Evolutionary conservation across 805 yeast species (phyloP), one percentile per base, ranked within the genome.

Genomic region (Barnettozyma wickerhamii): DNA sequence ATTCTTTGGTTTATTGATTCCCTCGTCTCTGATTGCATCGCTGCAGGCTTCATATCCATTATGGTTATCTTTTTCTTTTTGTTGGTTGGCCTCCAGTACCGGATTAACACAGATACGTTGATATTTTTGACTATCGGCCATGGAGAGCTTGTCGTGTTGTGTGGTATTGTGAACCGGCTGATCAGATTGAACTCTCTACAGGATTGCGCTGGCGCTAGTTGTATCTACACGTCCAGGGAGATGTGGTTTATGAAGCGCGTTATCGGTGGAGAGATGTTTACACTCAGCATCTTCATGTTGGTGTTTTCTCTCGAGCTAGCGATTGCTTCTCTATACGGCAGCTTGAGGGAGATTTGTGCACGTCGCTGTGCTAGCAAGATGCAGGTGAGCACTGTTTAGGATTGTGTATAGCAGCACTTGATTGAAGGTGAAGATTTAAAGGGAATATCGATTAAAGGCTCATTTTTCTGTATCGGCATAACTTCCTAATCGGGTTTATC

Each of bases 201-300:
- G 12, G 20, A 26, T 12, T 19, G 14, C 18, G 24, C 17, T 10
- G 13, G 20, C 6, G 15, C 15, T 27, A 23, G 35, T 17, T 18
- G 20, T 10, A 17, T 20, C 2, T 24, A 21, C 14, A 7, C 30
- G 7, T 20, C 6, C 7, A 14, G 37, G 13, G 41, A 38, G n/a
- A 6, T 26, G 24, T 27, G 14, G 6, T 35, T 40, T 21, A 21
- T 40, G 4, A 40, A 36, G 20, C 31, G 33, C 4, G 18, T 34
- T 21, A 27, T 40, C 10, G 33, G 24, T 20, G 31, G 37, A 20
- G 43, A 40, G 15, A 40, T 35, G 10, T 36, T 40, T n/a, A 30
- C 33, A n/a, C 19, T 40, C 6, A 24, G 33, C 9, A 29, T 19
- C 2, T 27, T 35, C 17, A 30, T 40, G 35, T 14, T 40, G 29